Evolutionary conservation across 148 eudicot genomes (phyloP).

Genomic region (Rhododendron molle): DNA sequence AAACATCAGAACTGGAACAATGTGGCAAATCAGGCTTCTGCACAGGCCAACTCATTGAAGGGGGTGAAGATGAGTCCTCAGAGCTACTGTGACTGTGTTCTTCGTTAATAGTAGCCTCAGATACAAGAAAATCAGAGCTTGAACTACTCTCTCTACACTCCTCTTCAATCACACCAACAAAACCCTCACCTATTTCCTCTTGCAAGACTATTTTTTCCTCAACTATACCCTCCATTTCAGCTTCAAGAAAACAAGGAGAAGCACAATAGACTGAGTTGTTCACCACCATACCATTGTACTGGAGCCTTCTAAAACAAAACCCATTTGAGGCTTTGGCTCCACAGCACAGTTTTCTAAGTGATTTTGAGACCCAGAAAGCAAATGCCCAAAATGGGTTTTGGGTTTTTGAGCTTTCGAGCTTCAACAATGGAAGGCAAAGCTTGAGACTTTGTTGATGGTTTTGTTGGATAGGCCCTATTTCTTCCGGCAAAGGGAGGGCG

Average conservation of each 20-base stretch:
- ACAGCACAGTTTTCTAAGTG: constrained; percentile 10
- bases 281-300: constrained; percentile 24
- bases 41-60: constrained; percentile 35
- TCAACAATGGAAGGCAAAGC: constrained; percentile 11
- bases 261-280: constrained; percentile 28
- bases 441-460: not conserved
- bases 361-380: constrained; percentile 24
- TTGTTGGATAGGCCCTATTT: constrained; percentile 5
- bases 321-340: constrained; percentile 19
- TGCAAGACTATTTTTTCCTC: constrained; percentile 15
- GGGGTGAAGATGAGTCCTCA: constrained; percentile 40
- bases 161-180: constrained; percentile 21
- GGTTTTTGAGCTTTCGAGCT: constrained; percentile 7
- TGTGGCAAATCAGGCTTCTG: constrained; percentile 25
- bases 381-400: constrained; percentile 16
- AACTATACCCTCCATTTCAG: constrained; percentile 28
- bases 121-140: constrained; percentile 39
- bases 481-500: constrained; percentile 9
- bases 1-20: constrained; percentile 14
- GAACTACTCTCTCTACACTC: constrained; percentile 45
- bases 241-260: constrained; percentile 24
- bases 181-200: constrained; percentile 13
- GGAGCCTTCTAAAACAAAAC: constrained; percentile 18
- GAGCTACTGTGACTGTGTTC: constrained; percentile 38
- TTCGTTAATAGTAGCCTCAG: constrained; percentile 32